These are phyloP conservation scores for Penicillium ochrochloron DNA, from an alignment of 495 filamentous ascomycete genomes.

Conservation along the genomic window DNA sequence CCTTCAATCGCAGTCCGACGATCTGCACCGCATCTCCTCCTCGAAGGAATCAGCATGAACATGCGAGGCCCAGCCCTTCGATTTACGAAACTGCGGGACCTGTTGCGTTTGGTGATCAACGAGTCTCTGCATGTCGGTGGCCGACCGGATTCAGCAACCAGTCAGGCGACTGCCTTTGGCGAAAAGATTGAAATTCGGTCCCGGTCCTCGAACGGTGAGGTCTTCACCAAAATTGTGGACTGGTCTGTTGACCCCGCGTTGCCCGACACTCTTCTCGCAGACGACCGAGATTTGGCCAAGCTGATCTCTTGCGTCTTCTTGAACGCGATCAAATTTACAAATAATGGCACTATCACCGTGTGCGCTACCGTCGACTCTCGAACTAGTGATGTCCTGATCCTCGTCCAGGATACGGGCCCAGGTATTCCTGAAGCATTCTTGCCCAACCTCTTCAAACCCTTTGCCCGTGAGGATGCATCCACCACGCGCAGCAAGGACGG, in stretches of 20 bases:
- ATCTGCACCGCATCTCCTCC: conserved; percentile 45
- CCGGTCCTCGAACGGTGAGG: conserved; percentile 60
- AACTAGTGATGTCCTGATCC: conserved; percentile 62
- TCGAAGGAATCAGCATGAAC: conserved; percentile 54
- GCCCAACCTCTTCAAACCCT: conserved; percentile 75
- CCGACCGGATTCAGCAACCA: conserved; percentile 70
- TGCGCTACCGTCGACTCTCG: conserved; percentile 56
- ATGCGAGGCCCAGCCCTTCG: conserved; percentile 50
- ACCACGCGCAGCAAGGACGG: conserved; percentile 74
- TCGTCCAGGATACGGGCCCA: conserved; percentile 70
- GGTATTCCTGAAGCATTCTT: conserved; percentile 74
- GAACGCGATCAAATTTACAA: conserved; percentile 83
- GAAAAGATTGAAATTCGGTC: conserved; percentile 70
- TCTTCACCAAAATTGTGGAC: conserved; percentile 64
- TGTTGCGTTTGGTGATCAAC: conserved; percentile 69
- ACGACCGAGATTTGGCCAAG: conserved; percentile 75
- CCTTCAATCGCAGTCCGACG: conserved; percentile 48
- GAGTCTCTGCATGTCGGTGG: conserved; percentile 74
- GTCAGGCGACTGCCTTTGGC: conserved; percentile 62
- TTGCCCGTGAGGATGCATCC: conserved; percentile 73
- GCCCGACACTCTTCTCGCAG: conserved; percentile 69
- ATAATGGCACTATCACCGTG: conserved; percentile 67
- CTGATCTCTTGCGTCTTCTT: conserved; percentile 74
- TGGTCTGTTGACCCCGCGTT: conserved; percentile 68
- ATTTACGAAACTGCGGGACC: conserved; percentile 65